Base-by-base conservation (phyloP, 306 rosid species). In the Rubus idaeus region DNA sequence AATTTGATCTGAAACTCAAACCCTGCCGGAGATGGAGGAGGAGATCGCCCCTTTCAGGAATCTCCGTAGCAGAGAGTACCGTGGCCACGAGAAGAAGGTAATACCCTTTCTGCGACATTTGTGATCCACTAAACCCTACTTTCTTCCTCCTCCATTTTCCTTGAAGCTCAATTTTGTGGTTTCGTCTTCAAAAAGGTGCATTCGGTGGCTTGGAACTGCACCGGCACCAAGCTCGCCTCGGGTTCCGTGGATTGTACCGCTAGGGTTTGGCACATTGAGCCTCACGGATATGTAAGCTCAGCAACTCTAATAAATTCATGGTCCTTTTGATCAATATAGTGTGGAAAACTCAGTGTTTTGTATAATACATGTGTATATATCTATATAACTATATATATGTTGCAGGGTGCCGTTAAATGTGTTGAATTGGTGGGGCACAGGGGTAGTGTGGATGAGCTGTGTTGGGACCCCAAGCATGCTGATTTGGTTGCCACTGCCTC, bases 221-320 rank as follows among this genome's bases (percentile, higher is more conserved):
- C 76, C 17, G 97, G 97, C 72, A 90, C 91, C 40, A 94, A 94
- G 87, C 93, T 94, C 75, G 98, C 98, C 68, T 94, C 97, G 60
- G 98, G 98, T n/a, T 94, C 98, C 52, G 97, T 90, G 39, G 98
- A 94, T 85, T 93, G 88, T 83, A 90, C 98, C n/a, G 98, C 97
- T 75, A 87, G 97, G 71, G 84, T 94, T 61, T 94, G 97, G 98
- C 89, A 82, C 51, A 88, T 94, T 80, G 98, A 91, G 58, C 91
- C 91, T 26, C 96, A 94, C 60, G 94, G 91, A 10, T 94, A 91
- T 85, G 98, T 94, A 81, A 80, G 83, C 16, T 70, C 56, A 35
- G 67, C 77, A 74, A 52, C 57, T 52, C 57, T 52, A 17, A 30
- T 30, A 30, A 30, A 30, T 30, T 30, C 35, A 0, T 17, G 13